Conservation (phyloP, 495 filamentous ascomycete species). For the Tuber melanosporum region DNA sequence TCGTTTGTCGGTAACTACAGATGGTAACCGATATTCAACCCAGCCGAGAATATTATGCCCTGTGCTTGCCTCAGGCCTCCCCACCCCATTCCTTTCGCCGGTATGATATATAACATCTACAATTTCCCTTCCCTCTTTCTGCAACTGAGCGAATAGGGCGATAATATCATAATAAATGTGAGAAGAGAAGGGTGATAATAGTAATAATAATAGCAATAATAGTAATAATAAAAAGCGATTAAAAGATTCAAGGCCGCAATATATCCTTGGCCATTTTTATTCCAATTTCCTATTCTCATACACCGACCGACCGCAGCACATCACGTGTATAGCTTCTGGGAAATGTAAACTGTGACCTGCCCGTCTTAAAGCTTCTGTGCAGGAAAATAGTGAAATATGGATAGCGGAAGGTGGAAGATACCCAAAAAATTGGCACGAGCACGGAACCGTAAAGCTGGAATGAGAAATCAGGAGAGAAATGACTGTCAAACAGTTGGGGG, state of each 20-base stretch:
- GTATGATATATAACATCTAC: neutral
- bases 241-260: slow-evolving; percentile 17
- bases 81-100: neutral
- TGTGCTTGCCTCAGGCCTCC: neutral
- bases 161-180: neutral
- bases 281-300: slow-evolving; percentile 27
- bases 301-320: slow-evolving; percentile 23
- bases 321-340: slow-evolving; percentile 34
- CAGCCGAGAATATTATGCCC: neutral
- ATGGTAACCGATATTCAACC: neutral
- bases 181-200: neutral
- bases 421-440: neutral
- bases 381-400: slow-evolving; percentile 22
- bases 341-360: slow-evolving; percentile 30
- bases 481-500: slow-evolving; percentile 14
- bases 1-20: neutral
- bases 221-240: slow-evolving; percentile 2
- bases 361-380: slow-evolving; percentile 26
- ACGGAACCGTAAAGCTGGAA: neutral
- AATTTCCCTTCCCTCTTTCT: neutral
- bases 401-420: neutral
- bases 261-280: slow-evolving; percentile 29
- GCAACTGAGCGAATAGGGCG: too few species aligned
- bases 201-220: neutral
- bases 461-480: slow-evolving; percentile 12